These are phyloP conservation scores for Paecilomyces variotii DNA, from an alignment of 2,329 filamentous ascomycete species.

Conservation along the genomic window DNA sequence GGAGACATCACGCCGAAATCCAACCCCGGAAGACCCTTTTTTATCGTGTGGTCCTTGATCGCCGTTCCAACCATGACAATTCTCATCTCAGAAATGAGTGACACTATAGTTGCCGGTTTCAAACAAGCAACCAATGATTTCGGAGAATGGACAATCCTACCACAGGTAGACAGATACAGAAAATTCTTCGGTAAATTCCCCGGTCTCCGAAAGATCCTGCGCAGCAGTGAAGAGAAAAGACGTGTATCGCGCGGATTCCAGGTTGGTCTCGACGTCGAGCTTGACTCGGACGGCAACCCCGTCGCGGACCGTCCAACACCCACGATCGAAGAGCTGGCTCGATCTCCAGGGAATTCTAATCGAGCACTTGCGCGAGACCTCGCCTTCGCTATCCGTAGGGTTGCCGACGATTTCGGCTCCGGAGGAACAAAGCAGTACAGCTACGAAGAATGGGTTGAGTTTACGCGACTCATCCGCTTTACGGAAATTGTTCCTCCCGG, in stretches of 20 bases:
- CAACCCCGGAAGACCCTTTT: slow-evolving; percentile 73
- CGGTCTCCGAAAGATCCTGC: slow-evolving; percentile 31
- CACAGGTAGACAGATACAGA: slow-evolving; percentile 50
- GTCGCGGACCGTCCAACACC: slow-evolving; percentile 8
- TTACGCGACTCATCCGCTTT: slow-evolving; percentile 64
- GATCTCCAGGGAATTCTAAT: slow-evolving; percentile 41
- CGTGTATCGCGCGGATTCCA: slow-evolving; percentile 43
- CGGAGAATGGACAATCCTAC: slow-evolving; percentile 59
- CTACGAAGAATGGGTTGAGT: slow-evolving; percentile 83
- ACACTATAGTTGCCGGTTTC: slow-evolving; percentile 66
- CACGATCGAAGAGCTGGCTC: slow-evolving; percentile 39
- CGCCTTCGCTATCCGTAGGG: slow-evolving; percentile 60
- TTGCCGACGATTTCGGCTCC: slow-evolving; percentile 55
- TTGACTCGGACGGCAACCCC: slow-evolving; percentile 5
- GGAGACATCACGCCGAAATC: slow-evolving; percentile 71
- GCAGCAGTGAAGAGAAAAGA: slow-evolving; percentile 33
- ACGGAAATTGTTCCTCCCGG: slow-evolving; percentile 24
- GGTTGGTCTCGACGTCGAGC: slow-evolving; percentile 20
- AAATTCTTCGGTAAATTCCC: slow-evolving; percentile 41
- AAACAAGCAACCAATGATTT: slow-evolving; percentile 54
- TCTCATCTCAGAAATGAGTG: slow-evolving; percentile 72
- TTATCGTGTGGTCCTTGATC: slow-evolving; percentile 85
- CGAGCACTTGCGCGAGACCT: slow-evolving; percentile 55
- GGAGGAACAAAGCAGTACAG: slow-evolving; percentile 57
- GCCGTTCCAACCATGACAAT: slow-evolving; percentile 84